Conservation (phyloP, 768 basidiomycete species). For the Rickenella mellea region DNA sequence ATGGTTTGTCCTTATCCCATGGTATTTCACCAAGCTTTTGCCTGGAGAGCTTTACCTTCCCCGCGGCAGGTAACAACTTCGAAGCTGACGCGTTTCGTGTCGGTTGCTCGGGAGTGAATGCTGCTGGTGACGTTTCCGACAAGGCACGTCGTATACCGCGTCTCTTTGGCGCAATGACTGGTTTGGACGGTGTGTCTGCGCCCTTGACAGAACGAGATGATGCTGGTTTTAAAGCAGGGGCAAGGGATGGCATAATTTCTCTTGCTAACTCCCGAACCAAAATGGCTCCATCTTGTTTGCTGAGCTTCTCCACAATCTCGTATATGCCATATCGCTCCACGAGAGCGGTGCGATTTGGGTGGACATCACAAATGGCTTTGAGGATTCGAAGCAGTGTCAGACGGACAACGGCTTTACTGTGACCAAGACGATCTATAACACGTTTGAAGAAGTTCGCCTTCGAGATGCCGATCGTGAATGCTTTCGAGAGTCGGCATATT, state of each 20-base stretch:
- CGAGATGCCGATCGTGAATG: conserved; percentile 67
- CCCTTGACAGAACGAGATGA: conserved; percentile 13
- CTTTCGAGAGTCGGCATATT: conserved; percentile 72
- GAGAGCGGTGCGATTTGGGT: conserved; percentile 74
- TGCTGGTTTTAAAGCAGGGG: conserved; percentile 57
- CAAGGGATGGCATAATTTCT: conserved; percentile 73
- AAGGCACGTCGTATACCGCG: conserved; percentile 55
- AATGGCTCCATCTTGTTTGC: conserved; percentile 81
- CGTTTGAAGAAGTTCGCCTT: conserved; percentile 81
- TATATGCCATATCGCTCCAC: conserved; percentile 78
- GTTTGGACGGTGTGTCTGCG: conserved; percentile 15
- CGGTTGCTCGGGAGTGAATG: background rate
- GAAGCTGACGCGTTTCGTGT: background rate
- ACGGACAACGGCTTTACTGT: conserved; percentile 80
- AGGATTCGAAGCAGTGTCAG: conserved; percentile 84
- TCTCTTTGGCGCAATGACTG: conserved; percentile 49
- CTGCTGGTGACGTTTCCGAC: conserved; percentile 49
- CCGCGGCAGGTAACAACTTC: conserved; percentile 21
- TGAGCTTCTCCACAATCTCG: conserved; percentile 72
- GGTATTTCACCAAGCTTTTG: conserved; percentile 55
- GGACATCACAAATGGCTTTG: conserved; percentile 78
- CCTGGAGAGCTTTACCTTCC: conserved; percentile 30
- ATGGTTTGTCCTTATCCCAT: conserved; percentile 31
- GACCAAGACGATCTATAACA: conserved; percentile 69
- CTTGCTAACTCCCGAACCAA: conserved; percentile 83